Base-by-base conservation (phyloP, 2,329 filamentous ascomycete genomes). In the Diaporthe citri region DNA sequence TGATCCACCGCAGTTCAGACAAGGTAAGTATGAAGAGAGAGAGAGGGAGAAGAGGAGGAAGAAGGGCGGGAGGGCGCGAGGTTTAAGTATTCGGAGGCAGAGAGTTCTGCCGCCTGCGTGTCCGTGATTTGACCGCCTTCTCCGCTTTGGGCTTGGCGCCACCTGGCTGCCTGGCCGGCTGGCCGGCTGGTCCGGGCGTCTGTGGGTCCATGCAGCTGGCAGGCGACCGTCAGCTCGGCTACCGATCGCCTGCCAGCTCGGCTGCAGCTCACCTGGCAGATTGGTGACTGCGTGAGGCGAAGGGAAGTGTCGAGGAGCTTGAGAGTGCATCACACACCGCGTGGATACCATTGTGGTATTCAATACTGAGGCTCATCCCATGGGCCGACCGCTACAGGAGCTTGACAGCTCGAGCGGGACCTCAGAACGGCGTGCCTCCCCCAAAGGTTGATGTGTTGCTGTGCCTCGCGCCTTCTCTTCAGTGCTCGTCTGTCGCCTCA, bases 1-100 rank as follows among this genome's bases (percentile, higher is more conserved):
- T 88, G 87, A 88, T 81, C 86, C 80, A 80, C 81, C 80, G 43
- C 17, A 15, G 36, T 17, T 72, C 75, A 77, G 64, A 77, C 56
- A 74, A 73, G 74, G 75, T 74, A 76, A 75, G 75, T 75, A 76
- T 76, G 55, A 72, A 46, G 60, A 60, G 36, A 39, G 51, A 34
- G 22, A 17, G 28, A 41, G n/a, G 22, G 31, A 70, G 39, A 57
- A 56, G 17, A 46, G 6, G 17, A 66, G 34, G 57, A 71, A 71
- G 22, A 51, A 71, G 34, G 52, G 28, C 1, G 57, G 66, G 66
- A 56, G 75, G 75, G 51, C 13, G 66, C 13, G 8, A 31, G 36
- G 66, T 69, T 71, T 76, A 62, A 71, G 73, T 76, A 75, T 15
- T 67, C 12, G 13, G 31, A 6, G 25, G 57, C 15, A 7, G 20